These are phyloP conservation scores for Heimioporus sp. DNA, from an alignment of 768 basidiomycete genomes.

Conservation along the genomic window DNA sequence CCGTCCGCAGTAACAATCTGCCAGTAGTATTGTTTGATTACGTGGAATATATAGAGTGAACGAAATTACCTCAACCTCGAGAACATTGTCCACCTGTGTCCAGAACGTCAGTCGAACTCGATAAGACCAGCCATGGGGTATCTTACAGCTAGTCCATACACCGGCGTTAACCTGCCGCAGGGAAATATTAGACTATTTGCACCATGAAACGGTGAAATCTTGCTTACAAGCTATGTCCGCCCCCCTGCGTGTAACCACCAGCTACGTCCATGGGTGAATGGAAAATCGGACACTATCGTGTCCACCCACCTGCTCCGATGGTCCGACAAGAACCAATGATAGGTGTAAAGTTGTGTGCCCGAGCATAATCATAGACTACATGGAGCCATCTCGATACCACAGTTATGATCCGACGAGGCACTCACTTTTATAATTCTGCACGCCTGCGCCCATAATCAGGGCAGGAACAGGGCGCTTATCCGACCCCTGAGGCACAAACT, in stretches of 20 bases:
- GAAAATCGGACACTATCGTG: background rate
- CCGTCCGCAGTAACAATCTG: conserved; percentile 43
- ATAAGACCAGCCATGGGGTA: too few species aligned
- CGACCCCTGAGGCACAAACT: conserved; percentile 21
- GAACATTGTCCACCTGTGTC: conserved; percentile 41
- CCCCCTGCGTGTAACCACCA: conserved; percentile 51
- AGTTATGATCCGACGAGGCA: background rate
- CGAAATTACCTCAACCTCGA: conserved; percentile 37
- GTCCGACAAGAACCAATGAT: conserved; percentile 20
- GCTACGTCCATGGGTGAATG: conserved; percentile 20
- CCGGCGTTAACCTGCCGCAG: conserved; percentile 30
- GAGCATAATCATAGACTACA: conserved; percentile 18
- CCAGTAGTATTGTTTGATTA: background rate
- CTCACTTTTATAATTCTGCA: conserved; percentile 12
- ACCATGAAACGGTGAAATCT: background rate
- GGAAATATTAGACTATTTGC: background rate
- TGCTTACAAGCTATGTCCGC: conserved; percentile 40
- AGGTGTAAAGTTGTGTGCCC: conserved; percentile 10
- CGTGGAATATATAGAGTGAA: background rate
- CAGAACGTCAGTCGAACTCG: too few species aligned
- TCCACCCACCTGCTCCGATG: conserved; percentile 17
- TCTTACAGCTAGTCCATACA: conserved; percentile 41
- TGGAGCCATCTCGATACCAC: background rate
- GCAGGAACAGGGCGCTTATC: conserved; percentile 2
- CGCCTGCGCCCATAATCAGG: conserved; percentile 20